These are phyloP conservation scores for Friedmanniomyces simplex DNA, from an alignment of 495 filamentous ascomycete species.

Conservation along the genomic window DNA sequence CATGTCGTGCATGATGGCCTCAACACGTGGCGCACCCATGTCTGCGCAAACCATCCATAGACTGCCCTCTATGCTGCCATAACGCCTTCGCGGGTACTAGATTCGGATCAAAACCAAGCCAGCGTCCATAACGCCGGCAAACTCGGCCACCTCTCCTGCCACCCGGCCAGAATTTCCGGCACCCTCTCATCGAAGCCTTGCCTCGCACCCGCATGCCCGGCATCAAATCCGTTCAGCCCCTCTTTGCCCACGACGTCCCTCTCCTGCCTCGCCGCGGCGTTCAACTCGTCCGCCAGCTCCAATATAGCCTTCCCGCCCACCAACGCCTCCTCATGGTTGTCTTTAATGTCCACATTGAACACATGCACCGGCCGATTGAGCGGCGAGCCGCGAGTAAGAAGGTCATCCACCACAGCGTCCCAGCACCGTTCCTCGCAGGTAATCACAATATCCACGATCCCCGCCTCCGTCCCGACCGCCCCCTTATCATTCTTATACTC, in stretches of 20 bases:
- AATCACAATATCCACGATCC: slow-evolving; percentile 87
- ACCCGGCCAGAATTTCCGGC: slow-evolving; percentile 83
- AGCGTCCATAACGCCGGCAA: slow-evolving; percentile 88
- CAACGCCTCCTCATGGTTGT: slow-evolving; percentile 94
- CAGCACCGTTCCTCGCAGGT: slow-evolving; percentile 98
- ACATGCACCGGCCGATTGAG: slow-evolving; percentile 91
- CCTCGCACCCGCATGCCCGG: slow-evolving; percentile 54
- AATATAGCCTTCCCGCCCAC: slow-evolving; percentile 86
- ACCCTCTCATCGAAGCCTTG: slow-evolving; percentile 84
- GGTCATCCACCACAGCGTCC: slow-evolving; percentile 94
- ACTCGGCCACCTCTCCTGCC: slow-evolving; percentile 92
- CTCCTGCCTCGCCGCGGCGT: slow-evolving; percentile 71
- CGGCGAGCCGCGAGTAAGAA: slow-evolving; percentile 68
- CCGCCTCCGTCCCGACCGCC: slow-evolving; percentile 70
- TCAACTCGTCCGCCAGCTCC: slow-evolving; percentile 78
- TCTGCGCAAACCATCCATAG: too few species aligned
- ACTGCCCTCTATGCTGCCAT: too few species aligned
- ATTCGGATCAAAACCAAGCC: slow-evolving; percentile 66
- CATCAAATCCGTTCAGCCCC: slow-evolving; percentile 50
- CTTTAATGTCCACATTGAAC: slow-evolving; percentile 95
- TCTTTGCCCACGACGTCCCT: slow-evolving; percentile 36
- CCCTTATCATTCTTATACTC: slow-evolving; percentile 47
- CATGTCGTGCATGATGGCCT: not conserved
- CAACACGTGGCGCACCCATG: too few species aligned
- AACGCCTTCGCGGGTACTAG: too few species aligned